Percentiles rank a stretch among this genome's conserved stretches.
These are phyloP conservation scores for Wickerhamomyces strasburgensis DNA, from an alignment of 805 yeast genomes.

Conservation along the genomic window DNA sequence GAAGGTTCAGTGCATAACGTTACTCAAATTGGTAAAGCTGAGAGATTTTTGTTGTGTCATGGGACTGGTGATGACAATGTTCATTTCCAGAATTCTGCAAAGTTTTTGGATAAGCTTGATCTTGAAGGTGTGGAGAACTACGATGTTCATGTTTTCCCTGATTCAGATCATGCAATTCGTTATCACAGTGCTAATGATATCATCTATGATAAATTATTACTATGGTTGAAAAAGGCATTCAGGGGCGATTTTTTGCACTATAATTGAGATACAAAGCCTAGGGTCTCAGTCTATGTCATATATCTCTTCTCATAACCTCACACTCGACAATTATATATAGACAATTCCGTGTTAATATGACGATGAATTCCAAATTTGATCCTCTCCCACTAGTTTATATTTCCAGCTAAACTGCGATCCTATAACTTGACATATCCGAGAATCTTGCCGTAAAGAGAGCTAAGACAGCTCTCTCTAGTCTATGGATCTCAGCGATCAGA, in stretches of 20 bases:
- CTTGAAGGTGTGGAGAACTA: conserved; percentile 74
- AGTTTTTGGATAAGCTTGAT: conserved; percentile 71
- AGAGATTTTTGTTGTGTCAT: conserved; percentile 82
- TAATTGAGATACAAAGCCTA: no score
- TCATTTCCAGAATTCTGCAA: conserved; percentile 84
- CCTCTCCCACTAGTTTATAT: no score
- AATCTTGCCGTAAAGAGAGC: no score
- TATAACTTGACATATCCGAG: no score
- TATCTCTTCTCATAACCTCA: no score
- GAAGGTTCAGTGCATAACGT: conserved; percentile 52
- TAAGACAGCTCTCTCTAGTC: no score
- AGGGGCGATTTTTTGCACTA: conserved; percentile 41
- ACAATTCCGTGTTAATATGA: no score
- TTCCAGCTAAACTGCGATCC: no score
- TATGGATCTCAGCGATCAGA: no score
- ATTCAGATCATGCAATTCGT: conserved; percentile 68
- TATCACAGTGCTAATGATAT: conserved; percentile 70
- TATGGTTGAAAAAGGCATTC: conserved; percentile 64
- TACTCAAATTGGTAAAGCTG: conserved; percentile 47
- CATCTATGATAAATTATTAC: conserved; percentile 60
- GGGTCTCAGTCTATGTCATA: no score
- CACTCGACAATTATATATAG: no score
- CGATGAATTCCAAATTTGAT: no score
- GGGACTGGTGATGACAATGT: conserved; percentile 98
- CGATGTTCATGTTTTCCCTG: conserved; percentile 76